These are phyloP conservation scores for Croton laevigatus DNA, from an alignment of 441 rosid genomes.

Conservation along the genomic window DNA sequence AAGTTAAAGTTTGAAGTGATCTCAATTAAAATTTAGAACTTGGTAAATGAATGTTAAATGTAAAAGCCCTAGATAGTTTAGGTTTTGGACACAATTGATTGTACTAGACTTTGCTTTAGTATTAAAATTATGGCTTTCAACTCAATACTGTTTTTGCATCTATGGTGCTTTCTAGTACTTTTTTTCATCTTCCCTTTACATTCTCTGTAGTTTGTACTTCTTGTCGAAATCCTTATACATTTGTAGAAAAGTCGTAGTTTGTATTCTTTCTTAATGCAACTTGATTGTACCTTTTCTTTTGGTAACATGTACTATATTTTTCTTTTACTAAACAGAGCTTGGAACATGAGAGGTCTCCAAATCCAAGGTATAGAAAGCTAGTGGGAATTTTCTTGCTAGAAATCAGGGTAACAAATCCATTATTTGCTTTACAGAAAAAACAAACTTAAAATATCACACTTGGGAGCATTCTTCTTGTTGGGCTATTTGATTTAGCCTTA, in stretches of 20 bases:
- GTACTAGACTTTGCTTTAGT: neutral
- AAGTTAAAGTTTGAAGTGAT: neutral
- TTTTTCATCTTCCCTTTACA: neutral
- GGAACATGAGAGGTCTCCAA: neutral
- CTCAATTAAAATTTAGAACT: neutral
- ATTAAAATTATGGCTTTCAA: conserved; percentile 7
- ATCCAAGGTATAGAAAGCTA: neutral
- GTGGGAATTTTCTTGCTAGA: conserved; percentile 10
- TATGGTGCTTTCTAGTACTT: neutral
- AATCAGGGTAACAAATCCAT: neutral
- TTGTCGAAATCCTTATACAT: neutral
- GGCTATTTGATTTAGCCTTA: conserved; percentile 4
- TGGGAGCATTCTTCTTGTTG: conserved; percentile 8
- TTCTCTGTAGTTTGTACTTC: neutral
- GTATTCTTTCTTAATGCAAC: neutral
- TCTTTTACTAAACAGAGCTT: conserved; percentile 11
- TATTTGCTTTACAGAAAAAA: conserved; percentile 10
- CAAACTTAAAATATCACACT: conserved; percentile 10
- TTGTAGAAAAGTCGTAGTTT: neutral
- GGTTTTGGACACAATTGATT: conserved; percentile 2
- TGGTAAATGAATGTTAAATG: neutral
- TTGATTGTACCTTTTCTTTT: neutral
- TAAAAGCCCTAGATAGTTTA: neutral
- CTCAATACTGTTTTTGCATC: neutral
- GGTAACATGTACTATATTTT: conserved; percentile 5